Base-by-base conservation (phyloP, 78 protist genomes). In the Mastigamoeba balamuthi region DNA sequence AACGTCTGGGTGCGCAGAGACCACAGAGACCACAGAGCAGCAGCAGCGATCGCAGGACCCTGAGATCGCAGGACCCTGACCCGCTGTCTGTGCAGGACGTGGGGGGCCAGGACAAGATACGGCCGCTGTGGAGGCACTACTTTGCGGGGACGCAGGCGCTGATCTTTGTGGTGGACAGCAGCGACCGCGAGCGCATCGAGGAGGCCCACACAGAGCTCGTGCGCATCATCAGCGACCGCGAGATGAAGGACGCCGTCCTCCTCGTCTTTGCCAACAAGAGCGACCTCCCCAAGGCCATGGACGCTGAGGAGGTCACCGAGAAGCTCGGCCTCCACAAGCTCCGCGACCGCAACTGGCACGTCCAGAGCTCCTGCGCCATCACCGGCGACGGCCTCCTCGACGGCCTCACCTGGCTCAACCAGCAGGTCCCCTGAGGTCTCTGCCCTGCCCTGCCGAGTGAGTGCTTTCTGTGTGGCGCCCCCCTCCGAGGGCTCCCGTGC, bases 121-220 rank as follows among this genome's bases (percentile, higher is more conserved):
- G 81, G 27, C 78, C 80, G 28, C 76, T 83, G 23, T 83, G 88
- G 83, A 41, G 78, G 37, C 83, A 79, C 63, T 87, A 87, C 48
- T 82, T 41, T 67, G 76, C 70, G 9, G 80, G 73, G 9, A 71
- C 84, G 30, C 71, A 81, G 30, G 88, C 71, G 9, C 43, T 87
- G 23, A 27, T 87, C 36, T 87, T 69, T 71, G 91, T 87, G 10
- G 41, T 83, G 41, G 84, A 86, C 68, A 70, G 82, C 58, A 74
- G 58, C 27, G 87, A 88, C 78, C 48, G 74, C 37, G 91, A 87
- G 39, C 48, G 91, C 35, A 7, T 87, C 41, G 78, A 82, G 10
- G 91, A 83, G 52, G 74, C 88, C 6, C 69, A 74, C 41, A 63
- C 44, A 77, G 86, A 86, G 74, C 42, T 86, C 42, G 42, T 37